phyloP scores from a whole-genome alignment of 2,329 filamentous ascomycete species.

The Zalaria sp. region DNA sequence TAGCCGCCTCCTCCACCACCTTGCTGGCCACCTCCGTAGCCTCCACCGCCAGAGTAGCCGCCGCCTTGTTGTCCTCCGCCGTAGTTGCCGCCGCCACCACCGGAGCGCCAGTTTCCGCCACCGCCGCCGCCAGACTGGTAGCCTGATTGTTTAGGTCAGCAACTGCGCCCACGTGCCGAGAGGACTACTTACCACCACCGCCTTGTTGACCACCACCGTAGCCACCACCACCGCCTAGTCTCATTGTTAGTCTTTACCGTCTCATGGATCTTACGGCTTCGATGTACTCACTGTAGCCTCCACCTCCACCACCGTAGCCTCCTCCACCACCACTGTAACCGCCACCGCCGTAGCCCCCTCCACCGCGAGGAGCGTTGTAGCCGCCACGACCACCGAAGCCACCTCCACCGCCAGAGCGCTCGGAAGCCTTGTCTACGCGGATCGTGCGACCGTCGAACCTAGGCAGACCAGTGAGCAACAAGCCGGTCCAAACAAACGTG shows the following conservation, averaged over 20 bases:
- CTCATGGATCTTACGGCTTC: not conserved
- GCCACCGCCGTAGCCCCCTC: slow-evolving; percentile 11
- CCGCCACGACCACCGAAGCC: slow-evolving; percentile 33
- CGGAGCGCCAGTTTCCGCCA: slow-evolving; percentile 9
- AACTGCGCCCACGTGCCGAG: not conserved
- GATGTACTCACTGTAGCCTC: slow-evolving; percentile 12
- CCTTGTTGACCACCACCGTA: slow-evolving; percentile 17
- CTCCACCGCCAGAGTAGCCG: slow-evolving; percentile 5
- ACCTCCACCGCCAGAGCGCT: slow-evolving; percentile 53
- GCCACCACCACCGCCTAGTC: slow-evolving; percentile 1
- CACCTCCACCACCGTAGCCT: slow-evolving; percentile 9
- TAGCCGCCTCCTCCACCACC: not conserved
- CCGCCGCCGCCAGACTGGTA: slow-evolving; percentile 6
- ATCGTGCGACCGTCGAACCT: slow-evolving; percentile 92
- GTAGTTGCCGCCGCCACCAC: slow-evolving; percentile 12
- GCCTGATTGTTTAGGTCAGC: too few relatives aligned
- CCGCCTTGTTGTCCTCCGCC: slow-evolving; percentile 15
- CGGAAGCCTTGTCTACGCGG: slow-evolving; percentile 89
- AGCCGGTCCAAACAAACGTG: not conserved
- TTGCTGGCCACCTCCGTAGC: slow-evolving; percentile 2
- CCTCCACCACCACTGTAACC: slow-evolving; percentile 14
- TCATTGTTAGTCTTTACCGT: slow-evolving; percentile 4
- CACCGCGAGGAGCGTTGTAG: slow-evolving; percentile 10
- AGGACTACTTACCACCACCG: not conserved
- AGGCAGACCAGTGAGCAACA: slow-evolving; percentile 1